Evolutionary conservation across 495 filamentous ascomycete genomes (phyloP).

Genomic region (Daldinia vernicosa): DNA sequence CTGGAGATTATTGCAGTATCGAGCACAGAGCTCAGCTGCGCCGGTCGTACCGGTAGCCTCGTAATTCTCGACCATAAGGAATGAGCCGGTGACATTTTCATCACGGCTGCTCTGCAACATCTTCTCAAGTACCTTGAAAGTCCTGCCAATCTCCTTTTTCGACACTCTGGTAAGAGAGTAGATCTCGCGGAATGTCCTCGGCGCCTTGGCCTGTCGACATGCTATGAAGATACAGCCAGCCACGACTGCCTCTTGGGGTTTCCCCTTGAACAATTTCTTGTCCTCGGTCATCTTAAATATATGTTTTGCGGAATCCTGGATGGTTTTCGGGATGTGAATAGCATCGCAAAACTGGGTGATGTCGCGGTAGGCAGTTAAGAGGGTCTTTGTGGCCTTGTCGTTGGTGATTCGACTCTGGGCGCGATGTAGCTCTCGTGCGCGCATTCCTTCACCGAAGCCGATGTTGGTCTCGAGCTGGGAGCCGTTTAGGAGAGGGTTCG

Average conservation of each 20-base stretch:
- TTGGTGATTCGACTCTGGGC: constrained; percentile 85
- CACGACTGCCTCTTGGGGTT: constrained; percentile 91
- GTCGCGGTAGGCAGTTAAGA: constrained; percentile 78
- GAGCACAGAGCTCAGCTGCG: constrained; percentile 83
- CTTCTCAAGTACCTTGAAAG: constrained; percentile 91
- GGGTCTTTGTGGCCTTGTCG: constrained; percentile 83
- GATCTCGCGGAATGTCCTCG: constrained; percentile 92
- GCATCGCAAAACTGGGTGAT: constrained; percentile 89
- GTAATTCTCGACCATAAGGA: constrained; percentile 64
- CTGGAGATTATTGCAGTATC: constrained; percentile 83
- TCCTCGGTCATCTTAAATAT: constrained; percentile 94
- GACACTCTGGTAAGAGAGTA: constrained; percentile 90
- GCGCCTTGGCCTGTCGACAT: constrained; percentile 85
- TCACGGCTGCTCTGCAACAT: constrained; percentile 72
- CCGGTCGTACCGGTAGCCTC: constrained; percentile 79
- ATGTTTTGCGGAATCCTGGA: constrained; percentile 87
- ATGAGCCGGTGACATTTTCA: constrained; percentile 40
- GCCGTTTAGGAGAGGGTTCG: constrained; percentile 87
- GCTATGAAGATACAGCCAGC: constrained; percentile 98
- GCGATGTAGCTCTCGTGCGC: constrained; percentile 78
- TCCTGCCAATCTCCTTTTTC: constrained; percentile 95
- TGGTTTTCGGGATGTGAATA: constrained; percentile 79
- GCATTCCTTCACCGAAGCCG: constrained; percentile 77
- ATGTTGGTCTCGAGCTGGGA: constrained; percentile 93
- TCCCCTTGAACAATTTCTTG: constrained; percentile 91